phyloP scores from a whole-genome alignment of 2,329 filamentous ascomycete species.

The Fonsecaea multimorphosa region DNA sequence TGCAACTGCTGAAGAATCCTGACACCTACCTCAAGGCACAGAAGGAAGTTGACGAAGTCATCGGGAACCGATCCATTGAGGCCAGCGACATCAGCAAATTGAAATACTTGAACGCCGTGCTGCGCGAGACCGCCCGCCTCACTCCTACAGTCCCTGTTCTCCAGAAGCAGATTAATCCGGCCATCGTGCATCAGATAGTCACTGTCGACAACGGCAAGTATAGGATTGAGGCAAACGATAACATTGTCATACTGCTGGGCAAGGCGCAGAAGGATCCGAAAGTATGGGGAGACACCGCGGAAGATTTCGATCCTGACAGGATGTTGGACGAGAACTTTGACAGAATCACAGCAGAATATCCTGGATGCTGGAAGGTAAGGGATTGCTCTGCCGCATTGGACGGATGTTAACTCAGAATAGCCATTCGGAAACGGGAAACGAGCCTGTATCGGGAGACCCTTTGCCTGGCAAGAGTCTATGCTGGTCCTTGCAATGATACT shows the following conservation, averaged over 20 bases:
- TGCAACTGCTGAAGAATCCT: conserved; percentile 68
- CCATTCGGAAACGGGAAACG: conserved; percentile 75
- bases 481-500: conserved; percentile 67
- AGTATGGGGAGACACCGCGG: conserved; percentile 69
- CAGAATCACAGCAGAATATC: conserved; percentile 58
- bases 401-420: conserved; percentile 49
- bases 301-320: conserved; percentile 71
- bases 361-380: conserved; percentile 26
- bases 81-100: conserved; percentile 68
- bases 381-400: not conserved
- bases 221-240: conserved; percentile 60
- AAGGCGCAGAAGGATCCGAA: conserved; percentile 66
- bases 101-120: conserved; percentile 67
- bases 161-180: conserved; percentile 20
- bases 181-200: conserved; percentile 45
- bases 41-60: conserved; percentile 69
- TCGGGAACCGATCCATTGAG: conserved; percentile 64
- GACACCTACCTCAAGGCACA: conserved; percentile 65
- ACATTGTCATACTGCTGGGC: conserved; percentile 57
- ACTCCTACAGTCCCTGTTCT: conserved; percentile 53
- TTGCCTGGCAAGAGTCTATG: conserved; percentile 75
- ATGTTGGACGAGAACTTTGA: conserved; percentile 70
- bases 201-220: conserved; percentile 67
- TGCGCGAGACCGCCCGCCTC: conserved; percentile 69
- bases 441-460: conserved; percentile 73